A percentile compares a stretch with the other conserved stretches of the same genome.
Conservation (phyloP, 2,329 filamentous ascomycete genomes). For the Westerdykella aurantiaca region DNA sequence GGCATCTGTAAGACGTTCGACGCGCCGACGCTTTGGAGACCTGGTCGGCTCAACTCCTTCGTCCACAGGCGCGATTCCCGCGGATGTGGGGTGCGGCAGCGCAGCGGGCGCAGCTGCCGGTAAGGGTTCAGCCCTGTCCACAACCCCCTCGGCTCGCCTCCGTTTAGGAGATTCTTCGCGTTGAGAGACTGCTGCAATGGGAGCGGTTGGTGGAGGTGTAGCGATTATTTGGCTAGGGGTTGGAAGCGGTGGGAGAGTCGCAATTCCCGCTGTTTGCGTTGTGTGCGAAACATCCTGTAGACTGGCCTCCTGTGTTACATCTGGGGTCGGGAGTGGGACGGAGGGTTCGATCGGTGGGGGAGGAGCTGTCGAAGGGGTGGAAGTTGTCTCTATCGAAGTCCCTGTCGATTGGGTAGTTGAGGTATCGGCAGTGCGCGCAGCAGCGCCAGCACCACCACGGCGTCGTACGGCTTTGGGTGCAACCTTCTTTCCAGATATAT, state of each 20-base stretch:
- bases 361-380: constrained; percentile 5
- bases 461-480: constrained; percentile 44
- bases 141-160: too few species aligned
- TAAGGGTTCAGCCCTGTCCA: too few species aligned
- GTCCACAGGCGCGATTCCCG: constrained; percentile 5
- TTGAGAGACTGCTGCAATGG: not conserved
- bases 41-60: constrained; percentile 9
- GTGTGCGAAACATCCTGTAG: too few species aligned
- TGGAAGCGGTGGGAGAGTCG: not conserved
- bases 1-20: constrained; percentile 7
- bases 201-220: constrained; percentile 3
- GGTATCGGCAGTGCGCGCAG: constrained; percentile 13
- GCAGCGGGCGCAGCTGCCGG: not conserved
- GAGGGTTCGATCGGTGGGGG: constrained; percentile 8
- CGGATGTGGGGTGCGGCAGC: not conserved
- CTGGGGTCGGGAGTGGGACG: constrained; percentile 16
- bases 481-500: constrained; percentile 44
- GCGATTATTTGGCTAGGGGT: not conserved
- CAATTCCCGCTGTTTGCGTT: not conserved
- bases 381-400: too few species aligned
- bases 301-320: constrained; percentile 15
- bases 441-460: constrained; percentile 32
- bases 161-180: too few species aligned
- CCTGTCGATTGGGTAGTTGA: not conserved
- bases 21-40: constrained; percentile 19